phyloP scores from a whole-genome alignment of 257 asterid genomes.

The Petunia axillaris region DNA sequence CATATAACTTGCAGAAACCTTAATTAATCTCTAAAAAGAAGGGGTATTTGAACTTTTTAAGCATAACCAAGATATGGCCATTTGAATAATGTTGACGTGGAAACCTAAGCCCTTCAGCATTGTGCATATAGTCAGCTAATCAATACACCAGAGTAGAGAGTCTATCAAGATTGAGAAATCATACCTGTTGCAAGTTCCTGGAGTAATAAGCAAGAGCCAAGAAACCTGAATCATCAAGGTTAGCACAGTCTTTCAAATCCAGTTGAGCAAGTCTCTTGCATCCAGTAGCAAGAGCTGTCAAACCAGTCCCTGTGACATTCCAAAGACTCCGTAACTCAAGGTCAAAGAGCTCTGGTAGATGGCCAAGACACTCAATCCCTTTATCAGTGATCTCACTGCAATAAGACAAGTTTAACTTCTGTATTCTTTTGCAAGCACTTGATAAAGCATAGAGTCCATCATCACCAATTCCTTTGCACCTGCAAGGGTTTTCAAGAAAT shows the following conservation, averaged over 20 bases:
- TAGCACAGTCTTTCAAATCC: slow-evolving; percentile 63
- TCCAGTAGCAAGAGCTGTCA: slow-evolving; percentile 63
- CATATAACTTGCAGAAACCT: not conserved
- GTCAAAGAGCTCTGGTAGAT: slow-evolving; percentile 47
- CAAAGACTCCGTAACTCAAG: slow-evolving; percentile 60
- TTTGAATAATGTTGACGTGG: not conserved
- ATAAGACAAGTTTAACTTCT: slow-evolving; percentile 63
- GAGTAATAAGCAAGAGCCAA: slow-evolving; percentile 69
- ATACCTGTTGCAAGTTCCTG: slow-evolving; percentile 74
- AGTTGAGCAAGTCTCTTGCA: slow-evolving; percentile 62
- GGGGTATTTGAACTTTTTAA: not conserved
- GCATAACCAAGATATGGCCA: slow-evolving; percentile 2
- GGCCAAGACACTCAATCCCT: slow-evolving; percentile 57
- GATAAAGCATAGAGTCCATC: slow-evolving; percentile 61
- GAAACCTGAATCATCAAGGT: slow-evolving; percentile 64
- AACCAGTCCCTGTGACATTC: slow-evolving; percentile 57
- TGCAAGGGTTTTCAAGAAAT: slow-evolving; percentile 31
- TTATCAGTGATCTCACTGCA: slow-evolving; percentile 54
- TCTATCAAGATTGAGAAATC: not conserved
- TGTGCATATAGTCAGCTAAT: not conserved
- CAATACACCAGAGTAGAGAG: not conserved
- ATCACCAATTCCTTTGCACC: slow-evolving; percentile 68
- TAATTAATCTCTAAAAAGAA: slow-evolving; percentile 17
- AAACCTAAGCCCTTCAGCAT: not conserved
- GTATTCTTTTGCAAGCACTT: slow-evolving; percentile 59